Evolutionary conservation across 495 filamentous ascomycete genomes (phyloP).

Genomic region (Aspergillus asperescens): DNA sequence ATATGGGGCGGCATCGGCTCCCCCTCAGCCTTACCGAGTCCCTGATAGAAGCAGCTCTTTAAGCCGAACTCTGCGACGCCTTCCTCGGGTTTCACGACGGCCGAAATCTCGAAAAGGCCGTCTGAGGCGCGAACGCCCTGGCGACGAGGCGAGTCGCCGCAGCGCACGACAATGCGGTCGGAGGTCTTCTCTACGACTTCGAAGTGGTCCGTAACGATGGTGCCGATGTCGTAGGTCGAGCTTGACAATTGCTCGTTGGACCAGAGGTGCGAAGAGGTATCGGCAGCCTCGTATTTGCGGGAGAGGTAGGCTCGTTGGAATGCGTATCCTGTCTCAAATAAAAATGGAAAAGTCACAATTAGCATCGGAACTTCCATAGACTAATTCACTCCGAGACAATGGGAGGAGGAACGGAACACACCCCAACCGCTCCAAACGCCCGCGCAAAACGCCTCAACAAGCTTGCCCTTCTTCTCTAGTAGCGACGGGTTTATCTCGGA

Average conservation of each 20-base stretch:
- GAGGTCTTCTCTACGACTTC: slow-evolving; percentile 64
- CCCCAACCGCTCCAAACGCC: slow-evolving; percentile 64
- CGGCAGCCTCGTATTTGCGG: slow-evolving; percentile 55
- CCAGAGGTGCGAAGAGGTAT: slow-evolving; percentile 64
- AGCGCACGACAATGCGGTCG: slow-evolving; percentile 56
- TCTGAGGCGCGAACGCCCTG: slow-evolving; percentile 54
- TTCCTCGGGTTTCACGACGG: slow-evolving; percentile 53
- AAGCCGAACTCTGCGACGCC: slow-evolving; percentile 59
- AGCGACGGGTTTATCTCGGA: slow-evolving; percentile 59
- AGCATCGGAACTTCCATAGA: too few relatives aligned
- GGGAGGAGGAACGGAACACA: slow-evolving; percentile 25
- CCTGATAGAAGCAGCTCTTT: slow-evolving; percentile 63
- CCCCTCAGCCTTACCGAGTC: slow-evolving; percentile 40
- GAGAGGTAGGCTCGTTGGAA: slow-evolving; percentile 57
- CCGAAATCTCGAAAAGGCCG: slow-evolving; percentile 65
- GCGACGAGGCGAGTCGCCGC: slow-evolving; percentile 60
- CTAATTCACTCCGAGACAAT: neutral
- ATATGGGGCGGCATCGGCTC: slow-evolving; percentile 52
- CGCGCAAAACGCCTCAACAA: slow-evolving; percentile 58
- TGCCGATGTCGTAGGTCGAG: slow-evolving; percentile 56
- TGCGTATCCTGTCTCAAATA: slow-evolving; percentile 49
- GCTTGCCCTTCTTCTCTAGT: slow-evolving; percentile 53
- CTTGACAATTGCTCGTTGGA: slow-evolving; percentile 45
- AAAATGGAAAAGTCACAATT: neutral
- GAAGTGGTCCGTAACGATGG: slow-evolving; percentile 69